These are phyloP conservation scores for Fusarium sp. DNA, from an alignment of 2,329 filamentous ascomycete species.

Conservation along the genomic window DNA sequence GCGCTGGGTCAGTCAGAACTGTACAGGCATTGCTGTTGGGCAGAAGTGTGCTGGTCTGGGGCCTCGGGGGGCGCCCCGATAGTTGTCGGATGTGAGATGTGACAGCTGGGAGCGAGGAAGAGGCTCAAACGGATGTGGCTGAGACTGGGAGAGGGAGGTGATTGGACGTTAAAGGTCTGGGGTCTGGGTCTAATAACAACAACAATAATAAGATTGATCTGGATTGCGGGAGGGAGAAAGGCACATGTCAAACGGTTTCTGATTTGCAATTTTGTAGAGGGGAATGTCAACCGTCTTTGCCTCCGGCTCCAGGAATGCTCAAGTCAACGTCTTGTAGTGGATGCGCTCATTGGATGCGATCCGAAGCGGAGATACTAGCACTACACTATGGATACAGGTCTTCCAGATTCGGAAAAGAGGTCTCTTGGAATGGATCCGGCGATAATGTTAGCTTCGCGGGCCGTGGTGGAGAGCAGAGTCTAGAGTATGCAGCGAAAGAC, in stretches of 20 bases:
- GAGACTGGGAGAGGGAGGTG: background rate
- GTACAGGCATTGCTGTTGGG: background rate
- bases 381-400: background rate
- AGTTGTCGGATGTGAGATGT: slow-evolving; percentile 36
- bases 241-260: slow-evolving; percentile 36
- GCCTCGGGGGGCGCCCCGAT: slow-evolving; percentile 7
- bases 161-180: slow-evolving; percentile 1
- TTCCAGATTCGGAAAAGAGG: slow-evolving; percentile 11
- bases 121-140: slow-evolving; percentile 33
- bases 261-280: slow-evolving; percentile 13
- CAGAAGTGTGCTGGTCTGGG: background rate
- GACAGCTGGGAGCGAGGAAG: slow-evolving; percentile 5
- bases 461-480: slow-evolving; percentile 29
- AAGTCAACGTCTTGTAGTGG: background rate
- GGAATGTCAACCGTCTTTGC: slow-evolving; percentile 38
- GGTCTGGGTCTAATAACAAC: slow-evolving; percentile 1
- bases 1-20: slow-evolving; percentile 17
- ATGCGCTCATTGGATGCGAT: slow-evolving; percentile 2
- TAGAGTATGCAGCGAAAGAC: background rate
- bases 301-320: slow-evolving; percentile 33
- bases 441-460: slow-evolving; percentile 23
- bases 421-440: background rate
- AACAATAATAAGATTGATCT: slow-evolving; percentile 16
- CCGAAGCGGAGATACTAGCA: background rate
- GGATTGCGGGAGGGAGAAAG: slow-evolving; percentile 3